Base-by-base conservation (phyloP, 2,329 filamentous ascomycete species). In the Chalara sp. region DNA sequence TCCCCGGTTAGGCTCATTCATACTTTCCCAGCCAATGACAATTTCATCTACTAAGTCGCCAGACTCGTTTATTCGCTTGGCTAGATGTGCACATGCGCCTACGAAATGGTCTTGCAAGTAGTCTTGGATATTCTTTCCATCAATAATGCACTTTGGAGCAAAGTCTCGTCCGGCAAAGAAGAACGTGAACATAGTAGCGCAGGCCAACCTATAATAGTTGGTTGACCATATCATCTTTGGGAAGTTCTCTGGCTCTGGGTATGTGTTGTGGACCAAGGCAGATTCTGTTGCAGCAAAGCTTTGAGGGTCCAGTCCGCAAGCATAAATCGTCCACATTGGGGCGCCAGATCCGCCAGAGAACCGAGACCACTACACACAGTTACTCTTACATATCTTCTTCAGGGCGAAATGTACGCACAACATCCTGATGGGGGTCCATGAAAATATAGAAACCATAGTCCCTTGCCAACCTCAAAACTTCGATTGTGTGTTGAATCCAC, bases 201-300 rank as follows among this genome's bases (percentile, higher is more conserved):
- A 87, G 3, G 86, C 91, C 46, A 97, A 75, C 29, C 93, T 81
- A 55, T 83, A 87, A 68, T 99, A 99, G 66, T 99, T 99, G 47
- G 95, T 97, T 12, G 92, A 90, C 93, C 93, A 99, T 52, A 97
- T 92, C 95, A 99, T 99, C 72, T 96, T 97, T 29, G 93, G 93
- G 58, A 92, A 99, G 1, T 84, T 78, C 30, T 84, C 84, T 6
- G 91, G 89, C 21, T 95, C 80, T 7, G 88, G 83, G 65, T 89
- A 96, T 2, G 88, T 95, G 63, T 97, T 99, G 48, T 99, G 93
- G 6, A 99, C 92, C 53, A 97, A 79, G 37, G 93, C 89, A 4
- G 92, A 92, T 69, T 96, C 87, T 11, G 91, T 99, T 21, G 81
- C 83, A 48, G 84, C 82, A 63, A 99, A 96, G 58, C 80, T 84